Evolutionary conservation across 306 rosid genomes (phyloP), one percentile per base, ranked within the genome.

Genomic region (Amphicarpaea edgeworthii): DNA sequence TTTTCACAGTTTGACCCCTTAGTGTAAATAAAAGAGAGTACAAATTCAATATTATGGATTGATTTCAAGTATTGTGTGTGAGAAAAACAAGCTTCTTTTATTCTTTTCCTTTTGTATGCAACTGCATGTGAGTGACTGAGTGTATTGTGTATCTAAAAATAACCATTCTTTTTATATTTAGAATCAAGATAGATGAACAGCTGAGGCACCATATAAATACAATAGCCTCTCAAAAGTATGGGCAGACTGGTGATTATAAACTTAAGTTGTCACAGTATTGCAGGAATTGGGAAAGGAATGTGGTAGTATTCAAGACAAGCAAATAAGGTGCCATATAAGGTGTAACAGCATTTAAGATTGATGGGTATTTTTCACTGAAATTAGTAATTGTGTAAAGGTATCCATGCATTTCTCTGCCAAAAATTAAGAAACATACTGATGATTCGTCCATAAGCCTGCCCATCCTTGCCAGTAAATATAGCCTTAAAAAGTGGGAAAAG

Each of bases 381-480:
- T 53, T n/a, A 70, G 53, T 66, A 64, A 43, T 53, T 51, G 37
- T 14, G 57, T 15, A 46, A 17, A 8, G 32, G 47, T 50, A 67
- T 21, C 8, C 14, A 47, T 73, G 38, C 72, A 47, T 54, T 41
- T 74, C 24, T 55, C 43, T 19, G 37, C 30, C 79, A 58, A 72
- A 77, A 53, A 64, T 34, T 20, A 46, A 76, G 80, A 53, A 80
- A 60, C 46, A 82, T 87, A 93, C 98, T 90, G n/a, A 88, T 85
- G 73, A 93, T 79, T 75, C 93, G 89, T 77, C 97, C 96, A 72
- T 91, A 93, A 9, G 77, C 55, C 42, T 83, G 85, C 67, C 96
- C 88, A 24, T 88, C 86, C 41, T 81, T 83, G 86, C 85, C 51
- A 68, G 89, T 73, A 86, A 93, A 89, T 67, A 89, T 32, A 65